Percentiles rank a stretch among this genome's conserved stretches.
phyloP scores from a whole-genome alignment of 768 basidiomycete genomes.

The Lactifluus piperatus region DNA sequence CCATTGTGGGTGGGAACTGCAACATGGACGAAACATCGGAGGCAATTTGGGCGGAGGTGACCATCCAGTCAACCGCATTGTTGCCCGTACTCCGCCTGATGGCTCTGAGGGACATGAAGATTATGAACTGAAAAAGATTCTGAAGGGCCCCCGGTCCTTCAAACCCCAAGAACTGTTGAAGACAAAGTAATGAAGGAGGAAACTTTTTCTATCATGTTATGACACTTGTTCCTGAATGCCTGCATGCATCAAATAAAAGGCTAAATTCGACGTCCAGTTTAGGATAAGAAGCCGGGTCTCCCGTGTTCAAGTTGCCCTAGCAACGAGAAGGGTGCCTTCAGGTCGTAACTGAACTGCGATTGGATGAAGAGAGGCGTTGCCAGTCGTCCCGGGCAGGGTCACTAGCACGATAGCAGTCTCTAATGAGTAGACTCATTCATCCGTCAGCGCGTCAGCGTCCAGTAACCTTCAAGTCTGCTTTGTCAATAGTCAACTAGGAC shows the following conservation, averaged over 20 bases:
- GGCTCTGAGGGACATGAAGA: conserved; percentile 11
- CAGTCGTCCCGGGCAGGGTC: no score
- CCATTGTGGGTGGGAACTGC: conserved; percentile 16
- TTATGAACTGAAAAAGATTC: not conserved
- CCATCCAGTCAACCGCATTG: conserved; percentile 16
- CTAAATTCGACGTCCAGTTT: not conserved
- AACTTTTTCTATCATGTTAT: not conserved
- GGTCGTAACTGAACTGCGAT: no score
- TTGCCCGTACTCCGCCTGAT: conserved; percentile 12
- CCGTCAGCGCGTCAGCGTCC: no score
- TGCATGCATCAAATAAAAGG: not conserved
- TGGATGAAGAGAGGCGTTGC: no score
- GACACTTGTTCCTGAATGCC: not conserved
- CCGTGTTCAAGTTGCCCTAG: not conserved
- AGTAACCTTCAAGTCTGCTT: no score
- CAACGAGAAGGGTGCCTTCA: not conserved
- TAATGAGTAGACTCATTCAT: no score
- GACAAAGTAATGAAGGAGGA: not conserved
- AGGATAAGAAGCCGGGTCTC: not conserved
- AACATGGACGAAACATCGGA: conserved; percentile 7
- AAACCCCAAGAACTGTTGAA: not conserved
- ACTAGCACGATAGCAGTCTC: no score
- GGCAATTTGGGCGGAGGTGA: conserved; percentile 9
- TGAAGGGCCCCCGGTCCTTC: not conserved
- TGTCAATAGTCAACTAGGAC: no score